These are phyloP conservation scores for Debaryomyces sp. DNA, from an alignment of 1,139 yeast species.

Conservation along the genomic window DNA sequence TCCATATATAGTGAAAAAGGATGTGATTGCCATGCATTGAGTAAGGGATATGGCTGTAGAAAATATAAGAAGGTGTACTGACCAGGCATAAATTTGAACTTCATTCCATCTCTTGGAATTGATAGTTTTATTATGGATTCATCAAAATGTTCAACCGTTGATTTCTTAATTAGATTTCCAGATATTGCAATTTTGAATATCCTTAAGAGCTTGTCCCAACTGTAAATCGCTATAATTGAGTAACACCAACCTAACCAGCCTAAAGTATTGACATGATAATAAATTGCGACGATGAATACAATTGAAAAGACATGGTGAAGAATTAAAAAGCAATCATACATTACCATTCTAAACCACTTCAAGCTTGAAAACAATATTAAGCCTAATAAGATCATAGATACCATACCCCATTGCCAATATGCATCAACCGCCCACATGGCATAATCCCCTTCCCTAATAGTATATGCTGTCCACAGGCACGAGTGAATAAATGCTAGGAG, in stretches of 20 bases:
- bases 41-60: constrained; percentile 9
- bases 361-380: constrained; percentile 4
- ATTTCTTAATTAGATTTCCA: constrained; percentile 20
- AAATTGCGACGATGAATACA: constrained; percentile 34
- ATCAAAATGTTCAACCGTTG: constrained; percentile 28
- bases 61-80: constrained; percentile 20
- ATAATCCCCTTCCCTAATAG: constrained; percentile 18
- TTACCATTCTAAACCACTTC: constrained; percentile 13
- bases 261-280: constrained; percentile 36
- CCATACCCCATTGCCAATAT: constrained; percentile 10
- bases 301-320: constrained; percentile 32
- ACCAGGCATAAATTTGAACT: constrained; percentile 14
- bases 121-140: constrained; percentile 15
- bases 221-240: constrained; percentile 39
- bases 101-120: constrained; percentile 10
- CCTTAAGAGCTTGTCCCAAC: constrained; percentile 38
- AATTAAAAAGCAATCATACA: constrained; percentile 35
- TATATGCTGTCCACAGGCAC: constrained; percentile 23
- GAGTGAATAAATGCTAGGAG: constrained; percentile 24
- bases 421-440: constrained; percentile 15
- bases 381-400: constrained; percentile 2
- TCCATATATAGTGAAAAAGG: constrained; percentile 22
- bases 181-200: constrained; percentile 33
- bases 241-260: constrained; percentile 51
- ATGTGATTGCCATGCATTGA: constrained; percentile 22